Base-by-base conservation (phyloP, 176 grass and related monocot genomes). In the Triticum monococcum region DNA sequence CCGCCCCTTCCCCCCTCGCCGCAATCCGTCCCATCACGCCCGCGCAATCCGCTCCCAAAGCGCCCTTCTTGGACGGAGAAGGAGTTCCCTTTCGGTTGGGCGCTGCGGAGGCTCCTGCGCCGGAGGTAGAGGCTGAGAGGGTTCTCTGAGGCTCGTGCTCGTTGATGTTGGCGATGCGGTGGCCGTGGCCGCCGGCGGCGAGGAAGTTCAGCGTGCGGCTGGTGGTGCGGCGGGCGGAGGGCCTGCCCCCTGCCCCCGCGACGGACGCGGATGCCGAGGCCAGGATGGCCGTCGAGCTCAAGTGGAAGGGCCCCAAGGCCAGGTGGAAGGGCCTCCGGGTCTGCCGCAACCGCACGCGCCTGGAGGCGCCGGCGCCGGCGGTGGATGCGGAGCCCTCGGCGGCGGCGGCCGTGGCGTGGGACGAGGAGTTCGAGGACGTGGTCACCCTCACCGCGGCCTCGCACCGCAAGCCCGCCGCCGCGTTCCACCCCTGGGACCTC, bases 401-500 rank as follows among this genome's bases (percentile, higher is more conserved):
- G 70, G 63, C 66, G 72, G 59, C 54, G 64, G 66, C 28, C 20
- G 94, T 86, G 12, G 89, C 70, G 72, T 99, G 94, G 97, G 93
- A 93, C 4, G 97, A 99, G 84, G 97, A 94, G 80, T 99, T 99
- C 87, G 87, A 89, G 81, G 88, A 78, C 33, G 91, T 91, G 2
- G 87, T 88, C 26, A 82, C 92, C 63, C 85, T 99, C 52, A 77
- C 89, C 52, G 73, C 87, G 32, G 71, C 84, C 66, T 84, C 89
- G 24, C 89, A 94, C n/a, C 91, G 92, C 22, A 94, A 99, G 40
- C 63, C 78, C 25, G 24, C 72, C 46, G 63, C 69, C 22, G 79
- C 83, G 57, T 99, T 99, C 87, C 87, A 91, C 9, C 90, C 97
- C 1, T 99, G 97, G 97, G 94, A 91, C 12, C 52, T 99, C 81